Base-by-base conservation (phyloP, 176 grass and related monocot genomes). In the Alloteropsis semialata region DNA sequence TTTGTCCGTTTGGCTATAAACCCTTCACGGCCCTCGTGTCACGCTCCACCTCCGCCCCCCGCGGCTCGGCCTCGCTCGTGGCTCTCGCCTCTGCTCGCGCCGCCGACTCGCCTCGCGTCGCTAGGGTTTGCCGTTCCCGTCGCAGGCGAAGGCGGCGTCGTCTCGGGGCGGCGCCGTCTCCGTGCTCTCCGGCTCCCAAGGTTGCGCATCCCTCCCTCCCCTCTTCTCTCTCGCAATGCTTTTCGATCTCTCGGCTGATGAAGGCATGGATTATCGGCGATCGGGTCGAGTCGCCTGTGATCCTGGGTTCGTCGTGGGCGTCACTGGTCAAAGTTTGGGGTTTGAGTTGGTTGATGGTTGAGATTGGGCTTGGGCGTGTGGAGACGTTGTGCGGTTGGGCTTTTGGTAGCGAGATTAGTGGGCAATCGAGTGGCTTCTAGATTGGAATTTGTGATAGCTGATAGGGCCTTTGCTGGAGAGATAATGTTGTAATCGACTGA, bases 81-180 rank as follows among this genome's bases (percentile, higher is more conserved):
- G 18, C 39, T 39, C 56, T 39, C 56, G 42, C 42, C 45, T 6
- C 78, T 39, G 13, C 29, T 50, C 85, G 59, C 55, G 42, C 37
- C 43, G 80, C 73, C 51, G 75, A 37, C 24, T 39, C 82, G 87
- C 69, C 22, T 21, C 25, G n/a, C 24, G 69, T 19, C 21, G 81
- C 82, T 89, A 80, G 87, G 82, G 76, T 81, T 89, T 81, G 33
- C 14, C 38, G 17, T 8, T 12, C 60, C 78, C 71, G 39, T 50
- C 66, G 21, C 28, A 4, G 38, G 60, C 65, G 67, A n/a, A 80
- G 21, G 65, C 55, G 58, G 21, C 57, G 56, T 29, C 72, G 58
- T 60, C 74, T 54, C 73, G 65, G 29, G 65, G 56, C 67, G 45
- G 42, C 41, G n/a, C 18, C 61, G 61, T 59, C 83, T 62, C 65